Evolutionary conservation across 1,139 yeast genomes (phyloP).

Genomic region (Geotrichum carabidarum): DNA sequence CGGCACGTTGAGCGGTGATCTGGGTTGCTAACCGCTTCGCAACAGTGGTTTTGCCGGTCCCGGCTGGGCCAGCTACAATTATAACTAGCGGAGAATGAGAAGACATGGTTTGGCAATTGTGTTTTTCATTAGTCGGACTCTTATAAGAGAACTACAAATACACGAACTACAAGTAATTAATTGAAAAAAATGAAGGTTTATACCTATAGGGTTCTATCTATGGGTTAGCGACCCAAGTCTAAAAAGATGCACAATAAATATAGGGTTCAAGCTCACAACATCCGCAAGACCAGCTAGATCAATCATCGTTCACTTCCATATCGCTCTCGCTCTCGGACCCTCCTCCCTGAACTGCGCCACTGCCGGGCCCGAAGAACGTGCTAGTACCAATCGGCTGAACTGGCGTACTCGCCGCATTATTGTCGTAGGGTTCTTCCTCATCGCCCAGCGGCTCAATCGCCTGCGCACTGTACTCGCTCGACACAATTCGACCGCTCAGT

Average conservation of each 20-base stretch:
- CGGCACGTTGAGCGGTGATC: slow-evolving; percentile 27
- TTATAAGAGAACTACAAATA: too few species aligned
- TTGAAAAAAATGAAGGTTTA: too few species aligned
- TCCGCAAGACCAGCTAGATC: not conserved
- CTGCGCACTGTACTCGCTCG: not conserved
- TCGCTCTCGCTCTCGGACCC: not conserved
- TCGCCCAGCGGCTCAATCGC: not conserved
- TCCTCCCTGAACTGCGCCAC: too few species aligned
- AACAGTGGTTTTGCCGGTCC: slow-evolving; percentile 84
- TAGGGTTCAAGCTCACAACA: too few species aligned
- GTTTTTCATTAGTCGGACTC: too few species aligned
- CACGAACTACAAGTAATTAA: too few species aligned
- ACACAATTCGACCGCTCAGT: slow-evolving; percentile 3
- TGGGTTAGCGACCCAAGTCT: too few species aligned
- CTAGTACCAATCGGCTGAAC: too few species aligned
- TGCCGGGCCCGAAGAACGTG: too few species aligned
- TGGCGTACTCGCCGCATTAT: not conserved
- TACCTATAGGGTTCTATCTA: too few species aligned
- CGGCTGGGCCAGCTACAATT: slow-evolving; percentile 85
- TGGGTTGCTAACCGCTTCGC: slow-evolving; percentile 50
- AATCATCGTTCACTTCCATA: slow-evolving; percentile 5
- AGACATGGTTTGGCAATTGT: too few species aligned
- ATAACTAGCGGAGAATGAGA: slow-evolving; percentile 29
- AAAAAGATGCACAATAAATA: too few species aligned
- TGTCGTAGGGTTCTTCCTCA: not conserved